Percentiles rank a stretch among this genome's conserved stretches.
Conservation (phyloP, 306 rosid genomes). For the Cajanus cajan region DNA sequence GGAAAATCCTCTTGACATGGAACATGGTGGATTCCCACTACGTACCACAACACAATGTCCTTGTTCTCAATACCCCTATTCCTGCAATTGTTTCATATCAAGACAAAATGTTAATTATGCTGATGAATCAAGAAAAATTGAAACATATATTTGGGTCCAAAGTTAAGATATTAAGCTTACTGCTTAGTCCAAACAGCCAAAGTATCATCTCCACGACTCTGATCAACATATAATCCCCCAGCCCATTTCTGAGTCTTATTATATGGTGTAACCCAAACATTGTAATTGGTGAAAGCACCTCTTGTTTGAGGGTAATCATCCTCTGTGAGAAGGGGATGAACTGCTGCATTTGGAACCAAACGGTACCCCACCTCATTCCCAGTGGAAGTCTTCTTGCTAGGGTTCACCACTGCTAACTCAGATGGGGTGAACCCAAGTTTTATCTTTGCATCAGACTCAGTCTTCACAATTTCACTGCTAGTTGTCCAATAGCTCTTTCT, state of each 20-base stretch:
- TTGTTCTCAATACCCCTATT: slow-evolving; percentile 44
- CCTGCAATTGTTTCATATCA: slow-evolving; percentile 24
- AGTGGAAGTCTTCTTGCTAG: slow-evolving; percentile 37
- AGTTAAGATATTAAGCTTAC: not conserved
- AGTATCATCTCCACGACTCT: slow-evolving; percentile 55
- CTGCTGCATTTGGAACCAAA: slow-evolving; percentile 34
- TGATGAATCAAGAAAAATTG: not conserved
- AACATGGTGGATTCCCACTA: slow-evolving; percentile 64
- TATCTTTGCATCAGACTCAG: slow-evolving; percentile 44
- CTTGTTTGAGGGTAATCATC: slow-evolving; percentile 65
- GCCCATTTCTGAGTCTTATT: slow-evolving; percentile 63
- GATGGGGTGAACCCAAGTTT: slow-evolving; percentile 37
- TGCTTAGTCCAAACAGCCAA: slow-evolving; percentile 52
- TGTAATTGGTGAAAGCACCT: slow-evolving; percentile 54
- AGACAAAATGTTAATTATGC: not conserved
- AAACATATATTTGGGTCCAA: not conserved
- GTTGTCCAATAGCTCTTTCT: slow-evolving; percentile 57
- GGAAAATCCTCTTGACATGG: slow-evolving; percentile 70
- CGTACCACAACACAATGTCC: slow-evolving; percentile 61
- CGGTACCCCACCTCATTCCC: slow-evolving; percentile 58
- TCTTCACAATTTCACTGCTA: slow-evolving; percentile 30
- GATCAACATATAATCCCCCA: slow-evolving; percentile 49
- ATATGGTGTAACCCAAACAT: slow-evolving; percentile 61
- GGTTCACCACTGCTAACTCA: slow-evolving; percentile 47
- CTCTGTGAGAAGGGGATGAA: slow-evolving; percentile 31